phyloP scores from a whole-genome alignment of 2,329 filamentous ascomycete genomes.

The Raffaelea albimanens region DNA sequence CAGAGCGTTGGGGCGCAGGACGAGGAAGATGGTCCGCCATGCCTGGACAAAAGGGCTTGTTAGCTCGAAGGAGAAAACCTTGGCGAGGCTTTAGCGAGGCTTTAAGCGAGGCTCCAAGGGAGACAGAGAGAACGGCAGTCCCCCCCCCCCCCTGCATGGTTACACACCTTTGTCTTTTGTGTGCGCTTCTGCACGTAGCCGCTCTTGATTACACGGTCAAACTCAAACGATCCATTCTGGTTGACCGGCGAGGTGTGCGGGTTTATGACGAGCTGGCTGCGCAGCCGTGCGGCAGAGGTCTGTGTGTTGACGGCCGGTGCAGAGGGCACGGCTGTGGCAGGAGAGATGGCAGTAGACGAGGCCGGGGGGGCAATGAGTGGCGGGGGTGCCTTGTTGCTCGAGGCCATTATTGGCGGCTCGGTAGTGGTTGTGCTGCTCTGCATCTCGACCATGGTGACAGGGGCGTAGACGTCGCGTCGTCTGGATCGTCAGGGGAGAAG shows the following conservation, averaged over 20 bases:
- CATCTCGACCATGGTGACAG: slow-evolving; percentile 15
- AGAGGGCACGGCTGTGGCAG: background rate
- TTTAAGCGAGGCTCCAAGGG: too few species aligned
- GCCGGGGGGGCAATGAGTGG: background rate
- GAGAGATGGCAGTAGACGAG: background rate
- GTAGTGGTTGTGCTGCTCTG: too few species aligned
- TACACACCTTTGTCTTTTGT: slow-evolving; percentile 77
- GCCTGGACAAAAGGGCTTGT: slow-evolving; percentile 37
- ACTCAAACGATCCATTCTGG: slow-evolving; percentile 91
- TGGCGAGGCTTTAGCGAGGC: too few species aligned
- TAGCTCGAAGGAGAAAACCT: background rate
- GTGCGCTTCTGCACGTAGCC: slow-evolving; percentile 82
- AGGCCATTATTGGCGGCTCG: slow-evolving; percentile 14
- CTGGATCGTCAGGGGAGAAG: too few species aligned
- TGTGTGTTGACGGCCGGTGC: slow-evolving; percentile 13
- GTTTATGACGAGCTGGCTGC: slow-evolving; percentile 43
- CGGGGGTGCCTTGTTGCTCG: slow-evolving; percentile 10
- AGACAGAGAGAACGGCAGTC: too few species aligned
- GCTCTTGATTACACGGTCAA: slow-evolving; percentile 85
- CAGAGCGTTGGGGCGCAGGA: slow-evolving; percentile 80
- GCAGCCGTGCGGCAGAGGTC: slow-evolving; percentile 19
- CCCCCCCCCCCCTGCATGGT: too few species aligned
- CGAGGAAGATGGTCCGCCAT: slow-evolving; percentile 85
- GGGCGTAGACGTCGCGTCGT: too few species aligned
- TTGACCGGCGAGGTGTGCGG: slow-evolving; percentile 72